A percentile compares a stretch with the other conserved stretches of the same genome.
phyloP scores from a whole-genome alignment of 2,329 filamentous ascomycete genomes.

The Ascochyta lentis region DNA sequence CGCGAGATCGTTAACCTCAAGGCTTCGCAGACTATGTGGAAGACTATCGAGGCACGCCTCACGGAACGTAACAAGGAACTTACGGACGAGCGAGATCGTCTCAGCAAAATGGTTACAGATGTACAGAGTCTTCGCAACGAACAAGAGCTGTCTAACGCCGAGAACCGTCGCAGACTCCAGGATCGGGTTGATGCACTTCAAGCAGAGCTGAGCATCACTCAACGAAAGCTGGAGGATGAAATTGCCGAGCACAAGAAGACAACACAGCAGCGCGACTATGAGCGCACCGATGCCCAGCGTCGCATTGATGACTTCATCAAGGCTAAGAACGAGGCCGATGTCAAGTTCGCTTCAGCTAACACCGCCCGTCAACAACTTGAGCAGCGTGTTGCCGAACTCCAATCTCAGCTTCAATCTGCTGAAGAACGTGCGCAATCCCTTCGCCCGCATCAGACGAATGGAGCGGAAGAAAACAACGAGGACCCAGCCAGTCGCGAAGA shows the following conservation, averaged over 20 bases:
- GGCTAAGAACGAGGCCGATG: constrained; percentile 78
- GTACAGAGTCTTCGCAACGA: constrained; percentile 92
- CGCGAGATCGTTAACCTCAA: constrained; percentile 93
- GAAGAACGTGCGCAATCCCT: constrained; percentile 86
- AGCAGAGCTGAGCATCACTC: constrained; percentile 75
- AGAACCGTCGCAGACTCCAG: constrained; percentile 81
- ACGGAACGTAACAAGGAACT: constrained; percentile 87
- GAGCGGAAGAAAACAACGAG: constrained; percentile 57
- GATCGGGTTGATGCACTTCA: constrained; percentile 79
- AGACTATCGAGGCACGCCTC: constrained; percentile 87
- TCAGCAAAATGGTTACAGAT: constrained; percentile 82
- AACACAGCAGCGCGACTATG: constrained; percentile 85
- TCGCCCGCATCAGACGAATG: constrained; percentile 72
- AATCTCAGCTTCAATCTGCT: constrained; percentile 84
- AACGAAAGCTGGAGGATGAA: constrained; percentile 84
- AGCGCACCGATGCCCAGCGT: constrained; percentile 85
- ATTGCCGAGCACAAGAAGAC: constrained; percentile 84
- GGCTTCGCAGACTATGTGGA: constrained; percentile 93
- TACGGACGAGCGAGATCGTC: constrained; percentile 80
- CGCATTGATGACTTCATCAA: constrained; percentile 89
- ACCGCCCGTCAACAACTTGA: constrained; percentile 90
- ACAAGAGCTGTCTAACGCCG: constrained; percentile 82
- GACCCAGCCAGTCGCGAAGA: constrained; percentile 71
- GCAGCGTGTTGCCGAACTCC: constrained; percentile 84
- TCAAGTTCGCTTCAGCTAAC: constrained; percentile 85